Conservation (phyloP, 371 early-diverging fungal genomes). For the Thermomucor indicae-seudaticae region DNA sequence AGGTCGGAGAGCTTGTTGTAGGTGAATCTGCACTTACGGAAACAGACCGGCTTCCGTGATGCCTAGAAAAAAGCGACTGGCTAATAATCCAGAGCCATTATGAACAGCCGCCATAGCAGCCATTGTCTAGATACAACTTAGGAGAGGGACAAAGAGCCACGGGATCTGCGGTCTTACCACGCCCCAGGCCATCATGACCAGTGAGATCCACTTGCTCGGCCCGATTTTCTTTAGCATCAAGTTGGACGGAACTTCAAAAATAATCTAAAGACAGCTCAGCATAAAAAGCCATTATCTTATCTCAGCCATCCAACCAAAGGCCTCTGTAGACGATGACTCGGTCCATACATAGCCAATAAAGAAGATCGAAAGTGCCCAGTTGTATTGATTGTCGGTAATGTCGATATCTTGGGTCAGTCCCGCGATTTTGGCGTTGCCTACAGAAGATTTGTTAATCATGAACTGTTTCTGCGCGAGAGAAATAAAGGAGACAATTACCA, state of each 20-base stretch:
- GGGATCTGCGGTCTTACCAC: slow-evolving; percentile 16
- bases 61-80: slow-evolving; percentile 67
- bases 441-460: background rate
- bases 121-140: slow-evolving; percentile 19
- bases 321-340: background rate
- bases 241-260: slow-evolving; percentile 73
- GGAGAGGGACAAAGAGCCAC: background rate
- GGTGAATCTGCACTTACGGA: slow-evolving; percentile 28
- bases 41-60: slow-evolving; percentile 64
- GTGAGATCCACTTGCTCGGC: slow-evolving; percentile 69
- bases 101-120: slow-evolving; percentile 42
- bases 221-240: slow-evolving; percentile 61
- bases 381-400: slow-evolving; percentile 44
- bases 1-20: too few relatives aligned
- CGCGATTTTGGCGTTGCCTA: slow-evolving; percentile 58
- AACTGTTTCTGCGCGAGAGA: background rate
- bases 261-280: slow-evolving; percentile 39
- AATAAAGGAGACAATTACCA: slow-evolving; percentile 13
- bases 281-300: too few relatives aligned
- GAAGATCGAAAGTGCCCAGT: slow-evolving; percentile 58
- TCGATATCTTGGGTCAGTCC: slow-evolving; percentile 38
- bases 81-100: slow-evolving; percentile 46
- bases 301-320: background rate
- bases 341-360: slow-evolving; percentile 56
- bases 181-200: slow-evolving; percentile 51